Evolutionary conservation across 345 rosid species (phyloP).

Genomic region (Cardamine chenopodiifolia): DNA sequence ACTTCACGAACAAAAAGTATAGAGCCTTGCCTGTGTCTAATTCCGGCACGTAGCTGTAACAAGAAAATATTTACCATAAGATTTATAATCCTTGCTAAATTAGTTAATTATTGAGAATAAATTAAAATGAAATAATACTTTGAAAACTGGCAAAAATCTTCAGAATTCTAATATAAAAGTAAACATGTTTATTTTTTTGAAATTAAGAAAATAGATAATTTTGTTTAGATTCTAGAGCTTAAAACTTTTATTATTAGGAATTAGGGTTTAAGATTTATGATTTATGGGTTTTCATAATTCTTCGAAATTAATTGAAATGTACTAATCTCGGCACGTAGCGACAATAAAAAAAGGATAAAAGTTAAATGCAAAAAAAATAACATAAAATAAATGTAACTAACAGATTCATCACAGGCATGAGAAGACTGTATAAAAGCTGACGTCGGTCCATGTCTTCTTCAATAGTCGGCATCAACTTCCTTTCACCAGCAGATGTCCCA

Average conservation of each 20-base stretch:
- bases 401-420: constrained; percentile 95
- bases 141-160: too few species aligned
- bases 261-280: not conserved
- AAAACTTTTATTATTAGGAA: not conserved
- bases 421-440: constrained; percentile 67
- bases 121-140: not conserved
- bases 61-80: not conserved
- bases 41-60: constrained; percentile 67
- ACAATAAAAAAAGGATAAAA: not conserved
- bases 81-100: not conserved
- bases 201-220: not conserved
- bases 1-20: constrained; percentile 70
- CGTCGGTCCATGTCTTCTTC: constrained; percentile 83
- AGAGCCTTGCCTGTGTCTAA: constrained; percentile 86
- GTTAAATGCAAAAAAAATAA: not conserved
- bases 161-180: not conserved
- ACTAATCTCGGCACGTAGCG: not conserved
- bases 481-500: constrained; percentile 95
- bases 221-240: not conserved
- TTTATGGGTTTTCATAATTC: not conserved
- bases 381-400: constrained; percentile 41
- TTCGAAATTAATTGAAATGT: not conserved
- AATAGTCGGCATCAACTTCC: constrained; percentile 90
- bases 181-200: not conserved
- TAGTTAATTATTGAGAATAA: not conserved